Evolutionary conservation across 2,329 filamentous ascomycete genomes (phyloP).

Genomic region (Curvularia sp.): DNA sequence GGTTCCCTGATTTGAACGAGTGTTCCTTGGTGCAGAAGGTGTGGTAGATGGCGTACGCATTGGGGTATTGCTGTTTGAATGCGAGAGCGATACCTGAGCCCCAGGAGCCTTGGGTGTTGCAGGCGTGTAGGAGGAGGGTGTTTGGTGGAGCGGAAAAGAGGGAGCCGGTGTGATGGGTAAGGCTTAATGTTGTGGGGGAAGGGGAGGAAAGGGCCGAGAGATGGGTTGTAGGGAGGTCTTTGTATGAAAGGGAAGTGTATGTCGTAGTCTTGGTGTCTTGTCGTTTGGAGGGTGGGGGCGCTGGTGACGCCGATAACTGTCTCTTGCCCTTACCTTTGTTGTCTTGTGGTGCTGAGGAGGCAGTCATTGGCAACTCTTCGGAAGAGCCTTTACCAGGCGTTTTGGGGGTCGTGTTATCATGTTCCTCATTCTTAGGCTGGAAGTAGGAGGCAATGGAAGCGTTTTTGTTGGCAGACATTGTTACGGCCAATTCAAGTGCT

Average conservation of each 20-base stretch:
- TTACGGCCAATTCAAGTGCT: not conserved
- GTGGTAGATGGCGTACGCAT: conserved; percentile 58
- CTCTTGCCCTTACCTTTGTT: conserved; percentile 14
- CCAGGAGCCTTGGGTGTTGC: conserved; percentile 66
- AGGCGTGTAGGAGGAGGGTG: conserved; percentile 65
- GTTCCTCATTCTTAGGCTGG: not conserved
- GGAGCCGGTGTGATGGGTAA: conserved; percentile 51
- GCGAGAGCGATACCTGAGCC: conserved; percentile 64
- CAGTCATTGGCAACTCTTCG: not conserved
- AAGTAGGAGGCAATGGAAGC: conserved; percentile 12
- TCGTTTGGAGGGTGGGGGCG: conserved; percentile 5
- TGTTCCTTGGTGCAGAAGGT: conserved; percentile 54
- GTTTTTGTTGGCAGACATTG: conserved; percentile 1
- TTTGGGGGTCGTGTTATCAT: not conserved
- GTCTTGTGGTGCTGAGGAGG: not conserved
- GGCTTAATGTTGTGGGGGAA: conserved; percentile 2
- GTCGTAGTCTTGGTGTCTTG: conserved; percentile 2
- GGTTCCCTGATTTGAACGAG: conserved; percentile 25
- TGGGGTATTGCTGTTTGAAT: conserved; percentile 61
- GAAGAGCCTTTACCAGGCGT: not conserved
- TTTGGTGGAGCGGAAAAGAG: conserved; percentile 62
- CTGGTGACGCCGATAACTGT: not conserved
- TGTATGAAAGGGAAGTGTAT: conserved; percentile 21
- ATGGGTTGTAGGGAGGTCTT: conserved; percentile 14
- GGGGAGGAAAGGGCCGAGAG: not conserved